phyloP scores from a whole-genome alignment of 192 early-diverging fungal species.

The Mortierella hygrophila region DNA sequence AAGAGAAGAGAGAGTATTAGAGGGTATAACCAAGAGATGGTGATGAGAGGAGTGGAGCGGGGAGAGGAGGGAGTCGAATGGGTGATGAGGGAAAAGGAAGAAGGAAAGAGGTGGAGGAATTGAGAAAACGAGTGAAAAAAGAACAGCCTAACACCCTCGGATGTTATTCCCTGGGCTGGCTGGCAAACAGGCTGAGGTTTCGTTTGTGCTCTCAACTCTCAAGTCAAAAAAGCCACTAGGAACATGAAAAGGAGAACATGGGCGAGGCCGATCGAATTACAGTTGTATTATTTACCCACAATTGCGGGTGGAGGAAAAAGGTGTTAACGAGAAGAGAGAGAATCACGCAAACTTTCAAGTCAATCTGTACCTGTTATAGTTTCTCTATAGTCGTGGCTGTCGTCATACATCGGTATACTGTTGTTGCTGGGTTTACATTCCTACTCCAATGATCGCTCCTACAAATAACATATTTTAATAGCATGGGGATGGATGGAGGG shows the following conservation, averaged over 20 bases:
- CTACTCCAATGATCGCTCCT: neutral
- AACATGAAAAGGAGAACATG: neutral
- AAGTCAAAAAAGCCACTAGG: neutral
- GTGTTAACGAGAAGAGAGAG: too few species aligned
- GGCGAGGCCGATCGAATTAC: neutral
- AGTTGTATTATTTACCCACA: too few species aligned
- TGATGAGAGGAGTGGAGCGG: neutral
- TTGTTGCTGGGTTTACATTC: too few species aligned
- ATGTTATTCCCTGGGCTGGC: too few species aligned
- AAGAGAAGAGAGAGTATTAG: neutral
- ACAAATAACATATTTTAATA: neutral
- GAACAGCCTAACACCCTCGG: neutral
- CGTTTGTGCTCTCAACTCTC: neutral
- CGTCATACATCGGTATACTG: too few species aligned
- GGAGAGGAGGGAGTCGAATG: neutral
- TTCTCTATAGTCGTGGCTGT: too few species aligned
- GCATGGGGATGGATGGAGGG: too few species aligned
- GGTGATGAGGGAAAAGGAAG: neutral
- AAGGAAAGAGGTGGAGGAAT: neutral
- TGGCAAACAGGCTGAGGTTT: neutral
- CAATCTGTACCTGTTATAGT: too few species aligned
- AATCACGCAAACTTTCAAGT: too few species aligned
- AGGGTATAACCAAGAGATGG: neutral
- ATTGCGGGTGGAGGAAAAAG: neutral
- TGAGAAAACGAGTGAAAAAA: neutral